Evolutionary conservation across 345 rosid species (phyloP), one percentile per base, ranked within the genome.

Genomic region (Nephelium lappaceum): DNA sequence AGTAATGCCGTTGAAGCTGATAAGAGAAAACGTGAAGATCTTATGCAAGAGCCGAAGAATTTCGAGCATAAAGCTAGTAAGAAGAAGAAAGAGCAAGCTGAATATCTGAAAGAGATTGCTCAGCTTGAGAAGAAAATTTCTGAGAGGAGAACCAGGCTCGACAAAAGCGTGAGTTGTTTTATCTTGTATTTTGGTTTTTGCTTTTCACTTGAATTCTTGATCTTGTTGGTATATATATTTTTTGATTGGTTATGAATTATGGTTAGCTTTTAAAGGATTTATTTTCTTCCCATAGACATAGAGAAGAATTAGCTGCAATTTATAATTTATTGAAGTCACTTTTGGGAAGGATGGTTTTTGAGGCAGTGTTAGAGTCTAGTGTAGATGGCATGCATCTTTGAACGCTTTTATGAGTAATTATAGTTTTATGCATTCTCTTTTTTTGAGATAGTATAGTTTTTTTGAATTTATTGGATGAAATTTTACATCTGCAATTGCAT

Each of bases 71-170:
- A 96, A 84, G 93, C 87, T 73, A 55, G 79, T 53, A 86, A 84
- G 80, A 93, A 91, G 85, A 94, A 85, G 88, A 83, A 86, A 71
- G 98, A 94, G 79, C 98, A 89, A 76, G 88, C 89, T 45, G 92
- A 90, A 78, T 90, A 92, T 88, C 81, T 81, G 76, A 96, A 94
- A 83, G 99, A 96, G 87, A 81, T 94, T 79, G 86, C 91, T 51
- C 92, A 76, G 12, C 85, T 86, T 80, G 97, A 94, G 78, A 94
- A 86, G 89, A 93, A 89, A 85, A 93, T 94, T 78, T 84, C 93
- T 61, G 98, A 93, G 85, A 91, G 86, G 84, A 89, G 88, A 67
- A 79, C 67, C 25, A 91, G 83, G 78, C 92, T 93, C 27, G 95
- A 91, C 75, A 91, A 80, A 88, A 84, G 82, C 47, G 99, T 94